Base-by-base conservation (phyloP, 1,284 basidiomycete species). In the Golubevia sp. region DNA sequence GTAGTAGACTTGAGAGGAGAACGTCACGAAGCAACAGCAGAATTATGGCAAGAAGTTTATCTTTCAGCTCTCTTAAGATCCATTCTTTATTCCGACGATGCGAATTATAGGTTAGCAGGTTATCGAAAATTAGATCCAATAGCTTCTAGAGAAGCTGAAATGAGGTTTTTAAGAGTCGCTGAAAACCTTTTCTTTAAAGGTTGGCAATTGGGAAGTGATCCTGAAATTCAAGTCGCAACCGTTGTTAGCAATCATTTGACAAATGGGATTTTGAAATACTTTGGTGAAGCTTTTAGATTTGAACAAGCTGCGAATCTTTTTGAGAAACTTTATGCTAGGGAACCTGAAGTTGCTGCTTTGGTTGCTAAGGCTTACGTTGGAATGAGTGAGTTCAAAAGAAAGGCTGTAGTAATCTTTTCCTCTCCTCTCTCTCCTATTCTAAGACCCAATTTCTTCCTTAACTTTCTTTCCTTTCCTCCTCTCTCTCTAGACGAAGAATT, bases 41-140 rank as follows among this genome's bases (percentile, higher is more conserved):
- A 83, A 56, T 74, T 83, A 50, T 83, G 81, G 81, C 81, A 83
- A 61, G 81, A 83, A 59, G 79, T 79, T 13, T 83, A 83, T 58
- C 73, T 83, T 20, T 83, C 81, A 1, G 81, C 77, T 3, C 68
- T 80, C 2, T 71, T 83, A 5, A 68, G 81, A 18, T 69, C 79
- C 26, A 83, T 83, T 55, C 64, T 80, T 3, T 83, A 83, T 48
- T 66, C 81, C 8, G 81, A 83, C 51, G 79, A 83, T 55, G 73
- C 73, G 38, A 83, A 80, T 60, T 83, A 79, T 59, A 66, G 76
- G 6, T 66, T 83, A 2, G 74, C 79, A 4, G 81, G 81, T 23
- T 83, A 82, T 61, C 68, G 81, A 27, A 79, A 79, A 56, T 65
- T 83, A 20, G 79, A 83, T 56, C 81, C 81, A 13, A 80, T 83